Evolutionary conservation across 768 basidiomycete species (phyloP).

Genomic region (Leucocoprinus sp.): DNA sequence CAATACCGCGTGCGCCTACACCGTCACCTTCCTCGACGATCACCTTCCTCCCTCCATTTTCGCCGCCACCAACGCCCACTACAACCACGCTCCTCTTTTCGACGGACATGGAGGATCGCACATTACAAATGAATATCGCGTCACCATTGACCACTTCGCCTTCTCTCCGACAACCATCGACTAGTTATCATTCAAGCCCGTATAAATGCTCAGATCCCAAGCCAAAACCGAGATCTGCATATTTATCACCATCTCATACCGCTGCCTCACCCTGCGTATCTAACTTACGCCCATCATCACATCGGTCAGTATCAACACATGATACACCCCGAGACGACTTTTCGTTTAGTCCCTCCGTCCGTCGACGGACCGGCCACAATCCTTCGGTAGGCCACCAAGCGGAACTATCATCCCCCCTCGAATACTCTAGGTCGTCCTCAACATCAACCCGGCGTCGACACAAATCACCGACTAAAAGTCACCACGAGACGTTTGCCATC

Average conservation of each 20-base stretch:
- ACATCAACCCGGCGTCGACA: neutral
- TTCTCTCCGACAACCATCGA: neutral
- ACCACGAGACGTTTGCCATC: too few relatives aligned
- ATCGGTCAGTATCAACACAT: neutral
- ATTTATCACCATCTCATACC: neutral
- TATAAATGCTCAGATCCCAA: conserved; percentile 1
- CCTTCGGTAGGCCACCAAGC: conserved; percentile 15
- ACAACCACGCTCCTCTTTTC: conserved; percentile 21
- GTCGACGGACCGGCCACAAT: conserved; percentile 9
- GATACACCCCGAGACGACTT: conserved; percentile 3
- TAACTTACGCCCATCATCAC: neutral
- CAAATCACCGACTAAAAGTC: neutral
- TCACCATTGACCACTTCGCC: neutral
- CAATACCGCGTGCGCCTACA: conserved; percentile 18
- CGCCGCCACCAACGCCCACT: conserved; percentile 9
- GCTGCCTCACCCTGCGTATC: neutral
- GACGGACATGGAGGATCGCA: neutral
- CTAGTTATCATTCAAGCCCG: neutral
- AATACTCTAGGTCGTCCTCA: neutral
- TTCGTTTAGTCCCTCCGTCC: conserved; percentile 4
- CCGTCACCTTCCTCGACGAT: conserved; percentile 15
- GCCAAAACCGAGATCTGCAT: neutral
- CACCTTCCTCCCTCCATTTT: conserved; percentile 7
- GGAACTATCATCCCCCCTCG: conserved; percentile 5
- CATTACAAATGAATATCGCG: conserved; percentile 6